Conservation (phyloP, 257 asterid species). For the Haberlea rhodopensis region DNA sequence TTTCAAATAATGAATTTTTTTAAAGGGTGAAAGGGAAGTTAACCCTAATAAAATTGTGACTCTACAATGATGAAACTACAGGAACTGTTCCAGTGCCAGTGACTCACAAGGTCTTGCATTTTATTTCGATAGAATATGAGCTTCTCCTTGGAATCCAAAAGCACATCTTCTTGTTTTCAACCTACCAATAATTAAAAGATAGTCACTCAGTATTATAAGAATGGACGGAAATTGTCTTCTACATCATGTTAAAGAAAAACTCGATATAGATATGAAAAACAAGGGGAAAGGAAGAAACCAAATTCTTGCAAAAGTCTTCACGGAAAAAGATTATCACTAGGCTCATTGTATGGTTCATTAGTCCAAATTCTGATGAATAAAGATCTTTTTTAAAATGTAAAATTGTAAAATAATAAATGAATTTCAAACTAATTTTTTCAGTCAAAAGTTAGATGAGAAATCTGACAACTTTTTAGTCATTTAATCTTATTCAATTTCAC, state of each 20-base stretch:
- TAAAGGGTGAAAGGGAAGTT: constrained; percentile 8
- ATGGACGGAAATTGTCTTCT: constrained; percentile 5
- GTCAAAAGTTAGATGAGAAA: background rate
- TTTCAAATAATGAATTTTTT: background rate
- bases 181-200: constrained; percentile 48
- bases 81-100: constrained; percentile 16
- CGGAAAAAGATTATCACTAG: constrained; percentile 5
- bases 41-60: constrained; percentile 7
- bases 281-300: background rate
- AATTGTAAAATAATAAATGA: no score
- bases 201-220: constrained; percentile 21
- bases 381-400: no score
- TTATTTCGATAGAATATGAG: constrained; percentile 85
- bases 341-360: constrained; percentile 7
- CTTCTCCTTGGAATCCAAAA: constrained; percentile 92
- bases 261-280: constrained; percentile 21
- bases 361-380: background rate
- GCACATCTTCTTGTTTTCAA: constrained; percentile 60
- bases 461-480: no score
- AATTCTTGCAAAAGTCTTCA: constrained; percentile 4
- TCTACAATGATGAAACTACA: constrained; percentile 19
- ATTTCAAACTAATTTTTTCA: background rate
- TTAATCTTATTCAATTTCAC: background rate
- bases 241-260: constrained; percentile 16
- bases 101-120: constrained; percentile 99